phyloP scores from a whole-genome alignment of 495 filamentous ascomycete species.

The Talaromyces proteolyticus region DNA sequence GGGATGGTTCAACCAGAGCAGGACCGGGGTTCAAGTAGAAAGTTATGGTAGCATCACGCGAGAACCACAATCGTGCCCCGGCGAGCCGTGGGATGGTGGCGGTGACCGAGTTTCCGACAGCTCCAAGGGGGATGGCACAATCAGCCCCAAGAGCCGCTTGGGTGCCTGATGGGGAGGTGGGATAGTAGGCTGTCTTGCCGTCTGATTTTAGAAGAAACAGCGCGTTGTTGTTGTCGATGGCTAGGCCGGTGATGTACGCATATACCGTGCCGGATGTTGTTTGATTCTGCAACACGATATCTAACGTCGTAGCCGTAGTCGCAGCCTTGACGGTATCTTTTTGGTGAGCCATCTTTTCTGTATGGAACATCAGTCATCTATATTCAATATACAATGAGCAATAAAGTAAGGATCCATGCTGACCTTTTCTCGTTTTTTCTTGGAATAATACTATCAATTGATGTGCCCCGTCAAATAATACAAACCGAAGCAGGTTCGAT shows the following conservation, averaged over 20 bases:
- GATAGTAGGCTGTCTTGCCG: conserved; percentile 49
- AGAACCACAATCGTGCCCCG: conserved; percentile 69
- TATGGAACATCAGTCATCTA: not conserved
- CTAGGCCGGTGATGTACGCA: conserved; percentile 66
- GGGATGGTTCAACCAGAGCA: conserved; percentile 64
- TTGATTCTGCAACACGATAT: conserved; percentile 57
- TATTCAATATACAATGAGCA: not conserved
- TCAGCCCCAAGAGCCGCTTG: conserved; percentile 40
- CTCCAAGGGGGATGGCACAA: conserved; percentile 58
- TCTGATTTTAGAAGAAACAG: conserved; percentile 59
- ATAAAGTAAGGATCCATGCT: not conserved
- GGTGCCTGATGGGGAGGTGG: conserved; percentile 40
- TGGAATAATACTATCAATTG: no score
- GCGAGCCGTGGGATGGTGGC: conserved; percentile 62
- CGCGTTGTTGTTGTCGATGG: conserved; percentile 52
- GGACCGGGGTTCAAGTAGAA: conserved; percentile 68
- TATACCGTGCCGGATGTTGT: conserved; percentile 55
- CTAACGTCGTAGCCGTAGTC: conserved; percentile 30
- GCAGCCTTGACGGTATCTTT: not conserved
- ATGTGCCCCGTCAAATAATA: no score
- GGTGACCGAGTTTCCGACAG: conserved; percentile 48
- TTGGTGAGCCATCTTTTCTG: not conserved
- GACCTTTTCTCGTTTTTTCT: no score
- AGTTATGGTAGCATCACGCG: conserved; percentile 49
- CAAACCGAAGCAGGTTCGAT: no score